phyloP scores from a whole-genome alignment of 1,284 basidiomycete species.

The Puccinia novopanici region DNA sequence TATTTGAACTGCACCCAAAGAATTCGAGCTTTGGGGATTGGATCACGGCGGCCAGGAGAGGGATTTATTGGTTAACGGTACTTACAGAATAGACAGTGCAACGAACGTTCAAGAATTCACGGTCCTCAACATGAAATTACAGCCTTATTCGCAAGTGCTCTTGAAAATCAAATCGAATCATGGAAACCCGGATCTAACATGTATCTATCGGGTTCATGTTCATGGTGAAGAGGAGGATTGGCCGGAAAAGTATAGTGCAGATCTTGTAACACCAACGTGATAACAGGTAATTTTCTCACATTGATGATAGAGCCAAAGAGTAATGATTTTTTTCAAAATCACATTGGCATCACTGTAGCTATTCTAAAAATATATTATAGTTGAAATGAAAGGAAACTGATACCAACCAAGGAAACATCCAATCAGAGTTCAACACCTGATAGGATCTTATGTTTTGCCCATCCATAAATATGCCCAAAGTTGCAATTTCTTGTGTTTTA shows the following conservation, averaged over 20 bases:
- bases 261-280: background rate
- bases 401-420: too few species aligned
- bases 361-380: too few species aligned
- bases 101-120: background rate
- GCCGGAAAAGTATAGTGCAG: background rate
- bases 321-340: background rate
- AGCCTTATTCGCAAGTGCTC: constrained; percentile 2
- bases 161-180: constrained; percentile 26
- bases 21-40: constrained; percentile 26
- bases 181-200: constrained; percentile 5
- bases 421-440: too few species aligned
- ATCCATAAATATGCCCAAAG: too few species aligned
- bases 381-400: too few species aligned
- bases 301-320: too few species aligned
- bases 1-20: constrained; percentile 22
- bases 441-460: too few species aligned
- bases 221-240: background rate
- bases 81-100: background rate
- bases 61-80: background rate
- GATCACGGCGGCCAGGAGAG: background rate
- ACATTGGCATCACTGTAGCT: too few species aligned
- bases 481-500: too few species aligned
- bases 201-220: constrained; percentile 13
- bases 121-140: background rate
- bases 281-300: too few species aligned